Evolutionary conservation across 1,284 basidiomycete species (phyloP), one percentile per base, ranked within the genome.

Genomic region (Microbotryum violaceum): DNA sequence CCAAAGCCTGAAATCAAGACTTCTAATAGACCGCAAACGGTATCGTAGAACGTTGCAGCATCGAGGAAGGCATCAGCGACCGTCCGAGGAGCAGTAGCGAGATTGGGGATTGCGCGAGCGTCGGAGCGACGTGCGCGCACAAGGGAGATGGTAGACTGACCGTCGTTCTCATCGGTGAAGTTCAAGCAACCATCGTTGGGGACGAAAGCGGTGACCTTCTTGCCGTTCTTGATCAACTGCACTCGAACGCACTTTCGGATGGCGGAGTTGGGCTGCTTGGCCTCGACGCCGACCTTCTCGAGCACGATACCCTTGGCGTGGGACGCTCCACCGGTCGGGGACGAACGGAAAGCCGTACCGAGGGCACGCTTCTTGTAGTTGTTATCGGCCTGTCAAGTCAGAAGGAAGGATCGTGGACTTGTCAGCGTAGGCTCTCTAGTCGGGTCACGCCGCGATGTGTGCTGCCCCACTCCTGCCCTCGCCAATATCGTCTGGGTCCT

Each of bases 211-310:
- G 61, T 65, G 57, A 66, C 60, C 81, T 98, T 97, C 88, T 98
- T 98, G 75, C 96, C 96, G 83, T 99, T 99, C 86, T 99, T 98
- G 81, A 99, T 98, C 74, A 99, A 84, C 77, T 99, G 96, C 67
- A 98, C 96, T 82, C 96, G 91, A 72, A 99, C 96, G 83, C 96
- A 98, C 81, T 99, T 99, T 80, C 96, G 91, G 79, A 98, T 97
- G 78, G 96, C 96, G 77, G 96, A 98, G 85, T 99, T 99, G 80
- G 96, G 96, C 78, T 96, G 91, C 81, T 94, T 94, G 74, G 91
- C 91, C 78, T 83, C 82, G 58, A 83, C 81, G 77, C 82, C 82
- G 77, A 81, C 78, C 84, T 99, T 99, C 82, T 99, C 96, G 69
- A 99, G 87, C 69, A 99, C 96, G 77, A 99, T 99, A 73, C 96